These are phyloP conservation scores for Nephelium lappaceum DNA, from an alignment of 345 rosid species.

Conservation along the genomic window DNA sequence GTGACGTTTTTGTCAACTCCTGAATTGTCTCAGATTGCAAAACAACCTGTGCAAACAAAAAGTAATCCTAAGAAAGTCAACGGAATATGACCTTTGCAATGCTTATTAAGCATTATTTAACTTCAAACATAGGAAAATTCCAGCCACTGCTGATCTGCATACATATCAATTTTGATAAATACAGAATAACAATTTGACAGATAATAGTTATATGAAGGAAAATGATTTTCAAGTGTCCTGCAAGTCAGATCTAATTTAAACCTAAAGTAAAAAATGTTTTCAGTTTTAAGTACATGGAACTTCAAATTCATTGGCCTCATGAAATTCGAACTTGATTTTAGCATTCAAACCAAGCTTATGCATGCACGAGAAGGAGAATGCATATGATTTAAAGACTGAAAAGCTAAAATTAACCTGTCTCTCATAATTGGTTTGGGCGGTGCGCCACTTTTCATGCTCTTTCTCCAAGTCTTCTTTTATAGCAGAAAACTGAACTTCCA, in stretches of 20 bases:
- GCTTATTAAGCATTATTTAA: not conserved
- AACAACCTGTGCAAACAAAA: constrained; percentile 62
- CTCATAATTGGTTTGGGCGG: constrained; percentile 90
- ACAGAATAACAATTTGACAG: not conserved
- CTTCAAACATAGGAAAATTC: not conserved
- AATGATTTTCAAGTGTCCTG: not conserved
- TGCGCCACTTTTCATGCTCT: constrained; percentile 77
- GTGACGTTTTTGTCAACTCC: constrained; percentile 87
- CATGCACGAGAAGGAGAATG: not conserved
- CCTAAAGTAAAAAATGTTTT: constrained; percentile 5
- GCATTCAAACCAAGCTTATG: not conserved
- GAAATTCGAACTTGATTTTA: not conserved
- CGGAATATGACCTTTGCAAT: not conserved
- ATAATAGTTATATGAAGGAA: not conserved
- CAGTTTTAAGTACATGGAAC: not conserved
- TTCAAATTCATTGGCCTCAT: not conserved
- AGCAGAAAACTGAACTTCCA: constrained; percentile 68
- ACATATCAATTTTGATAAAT: not conserved
- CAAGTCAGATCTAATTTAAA: not conserved
- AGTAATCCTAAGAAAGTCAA: not conserved
- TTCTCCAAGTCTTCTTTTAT: constrained; percentile 70
- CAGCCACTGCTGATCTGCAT: not conserved
- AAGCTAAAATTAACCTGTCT: constrained; percentile 65
- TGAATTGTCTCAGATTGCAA: constrained; percentile 95
- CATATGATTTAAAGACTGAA: not conserved